Base-by-base conservation (phyloP, 2,329 filamentous ascomycete genomes). In the Elsinoe batatas region DNA sequence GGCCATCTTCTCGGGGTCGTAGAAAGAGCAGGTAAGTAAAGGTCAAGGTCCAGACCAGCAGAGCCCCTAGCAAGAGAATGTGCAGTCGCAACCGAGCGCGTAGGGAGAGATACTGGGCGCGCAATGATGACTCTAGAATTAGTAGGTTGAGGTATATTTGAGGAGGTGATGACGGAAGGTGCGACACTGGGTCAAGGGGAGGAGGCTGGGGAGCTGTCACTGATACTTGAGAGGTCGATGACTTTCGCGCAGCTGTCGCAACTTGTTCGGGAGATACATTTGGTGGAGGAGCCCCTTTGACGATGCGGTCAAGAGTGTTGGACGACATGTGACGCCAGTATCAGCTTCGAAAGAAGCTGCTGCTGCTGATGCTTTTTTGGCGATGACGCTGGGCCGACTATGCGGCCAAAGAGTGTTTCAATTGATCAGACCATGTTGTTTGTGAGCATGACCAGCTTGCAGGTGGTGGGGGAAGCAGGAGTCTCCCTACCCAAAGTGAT, bases 71-170 rank as follows among this genome's bases (percentile, higher is more conserved):
- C 66, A 97, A 95, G 72, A 97, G 94, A 1, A 89, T 91, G 70
- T 98, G 91, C 64, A 96, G 88, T 13, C 93, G 85, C 47, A 90
- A 81, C 40, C 93, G 85, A 46, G 90, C 87, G 58, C 91, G 87
- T 43, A 97, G 79, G 60, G 90, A 88, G 56, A 98, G 83, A 71
- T 94, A 97, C 65, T 98, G 93, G 20, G 89, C 85, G 61, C 93
- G 88, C 35, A 98, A 77, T 4, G 90, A 95, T 49, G 89, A 90
- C 71, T 98, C 93, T 70, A 98, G 87, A 64, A 98, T 94, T 58
- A 98, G 81, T 20, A 98, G 85, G 72, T 98, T 98, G 65, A 98
- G 83, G 74, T 98, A 98, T 67, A 98, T 96, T 76, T 95, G 93
- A 55, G 89, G 88, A 44, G 91, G 91, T 13, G 88, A 89, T 67